Evolutionary conservation across 371 early-diverging fungal genomes (phyloP).

Genomic region (Rhizomucor miehei): DNA sequence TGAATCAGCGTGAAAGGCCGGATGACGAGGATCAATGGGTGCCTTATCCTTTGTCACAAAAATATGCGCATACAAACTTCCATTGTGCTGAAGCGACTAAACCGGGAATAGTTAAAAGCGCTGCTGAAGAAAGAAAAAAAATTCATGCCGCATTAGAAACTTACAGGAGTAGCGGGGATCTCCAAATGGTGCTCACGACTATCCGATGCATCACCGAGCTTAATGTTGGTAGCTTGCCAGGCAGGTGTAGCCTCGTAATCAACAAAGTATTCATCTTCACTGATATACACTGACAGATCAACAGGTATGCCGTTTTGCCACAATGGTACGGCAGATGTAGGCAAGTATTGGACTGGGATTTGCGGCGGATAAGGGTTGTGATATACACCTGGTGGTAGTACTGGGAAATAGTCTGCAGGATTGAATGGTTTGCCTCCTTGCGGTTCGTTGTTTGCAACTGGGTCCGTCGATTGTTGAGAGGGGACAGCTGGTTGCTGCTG

Average conservation of each 20-base stretch:
- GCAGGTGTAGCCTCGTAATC: conserved; percentile 49
- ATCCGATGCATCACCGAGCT: conserved; percentile 59
- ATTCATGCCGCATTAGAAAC: background rate
- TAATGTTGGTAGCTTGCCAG: conserved; percentile 56
- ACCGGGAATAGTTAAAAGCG: background rate
- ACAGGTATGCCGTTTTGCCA: conserved; percentile 32
- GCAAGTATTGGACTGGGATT: conserved; percentile 25
- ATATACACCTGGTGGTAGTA: conserved; percentile 33
- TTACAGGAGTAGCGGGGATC: conserved; percentile 43
- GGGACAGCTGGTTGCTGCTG: background rate
- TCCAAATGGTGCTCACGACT: conserved; percentile 28
- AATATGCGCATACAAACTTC: conserved; percentile 81
- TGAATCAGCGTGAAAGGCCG: conserved; percentile 34
- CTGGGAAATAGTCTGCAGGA: conserved; percentile 8
- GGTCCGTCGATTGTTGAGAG: background rate
- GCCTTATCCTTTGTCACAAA: conserved; percentile 56
- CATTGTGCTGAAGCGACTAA: conserved; percentile 74
- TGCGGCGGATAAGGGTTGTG: conserved; percentile 32
- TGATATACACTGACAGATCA: conserved; percentile 55
- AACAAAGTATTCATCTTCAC: conserved; percentile 51
- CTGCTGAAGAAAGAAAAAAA: background rate
- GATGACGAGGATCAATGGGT: conserved; percentile 51
- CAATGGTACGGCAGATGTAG: conserved; percentile 35
- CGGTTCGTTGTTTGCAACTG: background rate
- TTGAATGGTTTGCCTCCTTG: conserved; percentile 4